Evolutionary conservation across 805 yeast species (phyloP).

Genomic region (Cyberlindnera euphorbiiphila): DNA sequence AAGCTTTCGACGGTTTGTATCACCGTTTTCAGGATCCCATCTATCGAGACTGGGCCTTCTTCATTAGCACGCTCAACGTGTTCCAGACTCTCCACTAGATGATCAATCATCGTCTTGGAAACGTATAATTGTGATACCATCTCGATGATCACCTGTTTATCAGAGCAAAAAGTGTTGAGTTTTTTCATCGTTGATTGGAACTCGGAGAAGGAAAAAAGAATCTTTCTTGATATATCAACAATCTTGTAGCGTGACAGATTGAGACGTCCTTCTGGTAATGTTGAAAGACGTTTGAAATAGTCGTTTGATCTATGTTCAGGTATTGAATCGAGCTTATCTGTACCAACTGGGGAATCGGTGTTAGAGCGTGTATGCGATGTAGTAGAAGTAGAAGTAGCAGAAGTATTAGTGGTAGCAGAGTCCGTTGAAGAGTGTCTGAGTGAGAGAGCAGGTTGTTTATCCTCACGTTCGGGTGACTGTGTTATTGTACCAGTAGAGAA

Average conservation of each 20-base stretch:
- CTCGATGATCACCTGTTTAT: constrained; percentile 49
- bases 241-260: constrained; percentile 23
- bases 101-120: constrained; percentile 52
- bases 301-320: constrained; percentile 54
- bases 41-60: constrained; percentile 13
- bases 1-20: constrained; percentile 35
- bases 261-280: constrained; percentile 48
- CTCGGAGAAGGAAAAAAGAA: constrained; percentile 60
- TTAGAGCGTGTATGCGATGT: constrained; percentile 2
- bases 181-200: constrained; percentile 56
- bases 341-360: constrained; percentile 12
- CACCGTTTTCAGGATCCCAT: constrained; percentile 15
- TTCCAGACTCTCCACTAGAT: constrained; percentile 54
- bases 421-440: background rate
- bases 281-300: constrained; percentile 61
- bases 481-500: constrained; percentile 15
- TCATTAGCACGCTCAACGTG: constrained; percentile 33
- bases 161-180: constrained; percentile 54
- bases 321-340: constrained; percentile 16
- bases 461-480: constrained; percentile 7
- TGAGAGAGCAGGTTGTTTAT: background rate
- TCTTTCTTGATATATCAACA: constrained; percentile 52
- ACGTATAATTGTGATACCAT: constrained; percentile 48
- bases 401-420: too few species aligned
- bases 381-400: background rate